Evolutionary conservation across 2,329 filamentous ascomycete genomes (phyloP), one percentile per base, ranked within the genome.

Genomic region (Aspergillus unguis): DNA sequence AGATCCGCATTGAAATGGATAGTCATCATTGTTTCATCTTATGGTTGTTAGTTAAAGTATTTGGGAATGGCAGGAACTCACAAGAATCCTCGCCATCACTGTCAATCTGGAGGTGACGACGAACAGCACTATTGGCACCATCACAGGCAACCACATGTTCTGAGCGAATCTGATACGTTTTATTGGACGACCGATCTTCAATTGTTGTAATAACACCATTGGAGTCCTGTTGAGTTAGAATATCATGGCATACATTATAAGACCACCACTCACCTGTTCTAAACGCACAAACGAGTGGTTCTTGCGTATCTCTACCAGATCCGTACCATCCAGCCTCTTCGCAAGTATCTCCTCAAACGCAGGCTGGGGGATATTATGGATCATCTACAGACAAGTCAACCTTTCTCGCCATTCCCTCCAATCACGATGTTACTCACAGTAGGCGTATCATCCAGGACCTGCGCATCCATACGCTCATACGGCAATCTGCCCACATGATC

Each of bases 1-100:
- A 76, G 61, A 41, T 77, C 63, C 0, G 73, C 71, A 37, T 74
- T 74, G 55, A 77, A 70, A 38, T 77, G 73, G 10, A 77, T 76
- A 0, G 74, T 76, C 74, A 77, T 76, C 74, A 76, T 76, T 0
- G 72, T 75, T 50, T 75, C 72, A 35, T 72, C 71, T 73, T 31
- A 4, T 26, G 9, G 37, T 48, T 3, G 41, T 36, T 41, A 6
- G 7, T 29, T 38, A 9, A 40, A 27, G 5, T 5, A 7, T 28
- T 32, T 17, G 17, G 1, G 33, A 11, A 1, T 29, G 10, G 10
- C 8, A 36, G 33, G 10, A 11, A 33, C 68, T 62, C 56, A 71
- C 73, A 74, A 28, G 71, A 69, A 44, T 74, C 71, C 53, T 75
- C 74, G 35, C 73, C 74, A n/a, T 76, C 73, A 37, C 64, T 67